Base-by-base conservation (phyloP, 352 stramenopile species). In the Pythium myriotylum region DNA sequence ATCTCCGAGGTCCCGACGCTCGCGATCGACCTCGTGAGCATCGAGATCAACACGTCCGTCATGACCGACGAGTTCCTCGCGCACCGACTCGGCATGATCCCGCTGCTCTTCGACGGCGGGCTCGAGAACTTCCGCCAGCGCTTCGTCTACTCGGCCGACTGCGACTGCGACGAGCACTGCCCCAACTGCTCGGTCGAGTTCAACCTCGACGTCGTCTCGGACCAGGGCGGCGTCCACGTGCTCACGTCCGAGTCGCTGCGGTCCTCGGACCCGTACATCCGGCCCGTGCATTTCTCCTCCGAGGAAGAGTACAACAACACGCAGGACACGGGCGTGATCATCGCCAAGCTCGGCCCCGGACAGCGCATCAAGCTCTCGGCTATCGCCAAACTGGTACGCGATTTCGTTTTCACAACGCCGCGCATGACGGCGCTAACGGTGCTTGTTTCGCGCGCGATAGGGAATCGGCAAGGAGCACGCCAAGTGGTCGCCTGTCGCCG, bases 1-100 rank as follows among this genome's bases (percentile, higher is more conserved):
- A 98, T 99, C 76, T 86, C 90, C 9, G 95, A 98, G 74, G 96
- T 99, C 26, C 97, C 97, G 19, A 99, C 96, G n/a, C 74, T 99
- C 51, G 95, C 95, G 16, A 99, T 99, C 73, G 97, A 99, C 74
- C 82, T 99, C n/a, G 97, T 99, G 42, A 97, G 92, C 71, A 97
- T 99, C 73, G 81, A 97, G 72, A 86, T 98, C 61, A 99, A 99
- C 86, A 97, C 95, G 26, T 97, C 91, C 23, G 95, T 98, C 29
- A 89, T 99, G 72, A 98, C 98, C 60, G 97, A 99, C 83, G 97
- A 99, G 81, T 99, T 99, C 70, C 86, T 99, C 64, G 96, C 96
- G 22, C 97, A 99, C 77, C 86, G 97, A 6, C 74, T 99, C 51
- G 97, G 97, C 41, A 91, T 99, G 70, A 98, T 99, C 69, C 97